Percentiles rank a stretch among this genome's conserved stretches.
phyloP scores from a whole-genome alignment of 129 eudicot species.

The Apium graveolens region DNA sequence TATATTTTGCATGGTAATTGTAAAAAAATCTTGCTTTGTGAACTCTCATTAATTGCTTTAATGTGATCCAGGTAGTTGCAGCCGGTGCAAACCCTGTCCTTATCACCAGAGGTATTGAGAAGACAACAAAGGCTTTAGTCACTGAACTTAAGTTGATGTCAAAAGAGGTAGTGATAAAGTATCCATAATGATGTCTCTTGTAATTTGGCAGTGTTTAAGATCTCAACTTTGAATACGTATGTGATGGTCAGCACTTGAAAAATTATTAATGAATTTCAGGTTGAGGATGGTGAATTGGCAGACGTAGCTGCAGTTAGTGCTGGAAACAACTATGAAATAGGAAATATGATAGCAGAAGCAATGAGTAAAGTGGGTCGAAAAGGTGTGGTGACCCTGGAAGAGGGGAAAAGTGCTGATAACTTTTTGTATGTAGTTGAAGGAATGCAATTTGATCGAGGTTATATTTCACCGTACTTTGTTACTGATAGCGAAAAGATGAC shows the following conservation, averaged over 20 bases:
- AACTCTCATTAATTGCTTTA: neutral
- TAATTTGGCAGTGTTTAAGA: neutral
- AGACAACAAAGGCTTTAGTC: conserved; percentile 80
- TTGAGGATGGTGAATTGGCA: conserved; percentile 82
- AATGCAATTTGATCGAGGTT: conserved; percentile 94
- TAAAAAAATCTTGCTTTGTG: neutral
- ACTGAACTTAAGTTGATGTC: conserved; percentile 65
- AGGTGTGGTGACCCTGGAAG: conserved; percentile 95
- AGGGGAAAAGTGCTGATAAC: conserved; percentile 80
- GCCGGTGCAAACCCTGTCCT: conserved; percentile 96
- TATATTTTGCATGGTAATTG: neutral
- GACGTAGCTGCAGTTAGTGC: conserved; percentile 99
- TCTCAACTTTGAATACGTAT: neutral
- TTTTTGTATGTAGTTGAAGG: conserved; percentile 91
- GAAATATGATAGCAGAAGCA: conserved; percentile 93
- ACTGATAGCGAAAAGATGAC: conserved; percentile 86
- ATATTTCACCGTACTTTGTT: conserved; percentile 89
- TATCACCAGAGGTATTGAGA: conserved; percentile 82
- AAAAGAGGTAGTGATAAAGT: conserved; percentile 52
- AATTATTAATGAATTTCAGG: conserved; percentile 26
- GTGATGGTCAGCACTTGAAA: neutral
- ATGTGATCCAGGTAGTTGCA: conserved; percentile 59
- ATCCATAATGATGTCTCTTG: neutral
- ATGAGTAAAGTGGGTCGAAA: conserved; percentile 85
- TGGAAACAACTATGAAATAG: conserved; percentile 93